Conservation (phyloP, 352 stramenopile species). For the Phytophthora chlamydospora region DNA sequence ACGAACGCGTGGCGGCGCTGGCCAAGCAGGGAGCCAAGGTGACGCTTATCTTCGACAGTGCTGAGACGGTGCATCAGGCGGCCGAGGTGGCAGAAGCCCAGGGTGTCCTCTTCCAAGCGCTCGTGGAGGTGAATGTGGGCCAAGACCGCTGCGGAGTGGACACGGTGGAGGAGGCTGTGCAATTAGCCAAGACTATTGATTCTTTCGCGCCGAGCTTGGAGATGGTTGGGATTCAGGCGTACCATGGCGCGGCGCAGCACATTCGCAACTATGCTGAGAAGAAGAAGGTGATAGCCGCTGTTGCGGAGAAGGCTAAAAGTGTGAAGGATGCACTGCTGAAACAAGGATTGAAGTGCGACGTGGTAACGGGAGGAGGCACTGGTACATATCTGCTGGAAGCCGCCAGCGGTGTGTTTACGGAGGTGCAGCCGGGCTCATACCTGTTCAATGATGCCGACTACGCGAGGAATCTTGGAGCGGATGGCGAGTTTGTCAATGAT, state of each 20-base stretch:
- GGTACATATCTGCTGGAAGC: conserved; percentile 73
- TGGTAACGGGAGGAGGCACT: conserved; percentile 74
- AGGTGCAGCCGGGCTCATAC: conserved; percentile 82
- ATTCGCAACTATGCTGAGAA: conserved; percentile 68
- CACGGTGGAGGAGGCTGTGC: conserved; percentile 46
- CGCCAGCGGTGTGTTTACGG: conserved; percentile 65
- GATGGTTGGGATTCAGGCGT: conserved; percentile 70
- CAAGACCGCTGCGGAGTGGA: conserved; percentile 79
- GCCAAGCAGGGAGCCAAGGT: conserved; percentile 43
- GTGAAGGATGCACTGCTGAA: conserved; percentile 47
- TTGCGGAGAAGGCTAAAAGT: conserved; percentile 45
- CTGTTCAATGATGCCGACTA: conserved; percentile 85
- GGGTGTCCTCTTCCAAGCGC: conserved; percentile 49
- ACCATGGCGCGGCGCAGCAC: conserved; percentile 77
- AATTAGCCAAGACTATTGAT: conserved; percentile 46
- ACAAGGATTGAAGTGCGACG: conserved; percentile 49
- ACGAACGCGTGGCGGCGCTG: conserved; percentile 58
- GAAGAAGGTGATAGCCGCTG: conserved; percentile 42
- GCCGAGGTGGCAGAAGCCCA: conserved; percentile 27
- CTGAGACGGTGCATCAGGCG: conserved; percentile 48
- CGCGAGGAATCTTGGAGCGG: conserved; percentile 48
- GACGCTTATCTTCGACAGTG: conserved; percentile 69
- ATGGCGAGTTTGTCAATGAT: conserved; percentile 45
- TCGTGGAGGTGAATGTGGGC: conserved; percentile 80
- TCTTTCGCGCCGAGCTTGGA: conserved; percentile 24